Percentiles rank a stretch among this genome's conserved stretches.
Conservation (phyloP, 2,329 filamentous ascomycete species). For the Ophiognomonia clavigignenti-juglandacearum region DNA sequence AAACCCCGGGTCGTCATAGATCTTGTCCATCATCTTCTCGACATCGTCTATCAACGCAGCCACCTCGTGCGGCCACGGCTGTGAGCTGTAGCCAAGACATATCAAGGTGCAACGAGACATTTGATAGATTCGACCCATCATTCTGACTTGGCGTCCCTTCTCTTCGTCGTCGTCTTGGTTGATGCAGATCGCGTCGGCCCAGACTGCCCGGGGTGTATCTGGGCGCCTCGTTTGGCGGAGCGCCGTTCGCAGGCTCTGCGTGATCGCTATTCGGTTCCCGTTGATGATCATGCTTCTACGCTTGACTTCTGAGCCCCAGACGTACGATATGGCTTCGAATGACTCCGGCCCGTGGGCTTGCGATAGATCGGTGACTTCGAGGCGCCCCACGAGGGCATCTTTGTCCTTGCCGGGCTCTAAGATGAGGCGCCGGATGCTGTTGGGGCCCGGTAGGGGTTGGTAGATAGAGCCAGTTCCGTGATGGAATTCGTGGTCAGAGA, state of each 20-base stretch:
- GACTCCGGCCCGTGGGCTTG: too few relatives aligned
- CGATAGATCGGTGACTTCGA: too few relatives aligned
- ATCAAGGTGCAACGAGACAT: background rate
- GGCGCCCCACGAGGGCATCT: too few relatives aligned
- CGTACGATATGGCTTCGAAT: conserved; percentile 1
- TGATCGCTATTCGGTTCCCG: background rate
- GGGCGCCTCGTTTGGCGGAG: background rate
- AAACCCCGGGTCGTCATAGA: background rate
- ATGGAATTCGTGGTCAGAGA: too few relatives aligned
- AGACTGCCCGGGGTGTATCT: too few relatives aligned
- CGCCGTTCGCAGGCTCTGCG: background rate
- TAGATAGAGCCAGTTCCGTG: too few relatives aligned
- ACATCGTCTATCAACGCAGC: background rate
- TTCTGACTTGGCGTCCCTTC: background rate
- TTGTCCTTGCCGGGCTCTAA: too few relatives aligned
- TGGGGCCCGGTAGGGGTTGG: too few relatives aligned
- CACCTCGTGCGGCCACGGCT: background rate
- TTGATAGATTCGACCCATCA: conserved; percentile 1
- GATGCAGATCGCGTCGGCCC: too few relatives aligned
- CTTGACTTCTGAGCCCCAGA: background rate
- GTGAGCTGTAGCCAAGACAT: background rate
- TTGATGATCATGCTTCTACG: background rate
- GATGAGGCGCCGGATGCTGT: too few relatives aligned
- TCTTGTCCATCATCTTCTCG: background rate
- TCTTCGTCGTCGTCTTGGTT: background rate